These are phyloP conservation scores for Citrus australasica DNA, from an alignment of 345 rosid species.

Conservation along the genomic window DNA sequence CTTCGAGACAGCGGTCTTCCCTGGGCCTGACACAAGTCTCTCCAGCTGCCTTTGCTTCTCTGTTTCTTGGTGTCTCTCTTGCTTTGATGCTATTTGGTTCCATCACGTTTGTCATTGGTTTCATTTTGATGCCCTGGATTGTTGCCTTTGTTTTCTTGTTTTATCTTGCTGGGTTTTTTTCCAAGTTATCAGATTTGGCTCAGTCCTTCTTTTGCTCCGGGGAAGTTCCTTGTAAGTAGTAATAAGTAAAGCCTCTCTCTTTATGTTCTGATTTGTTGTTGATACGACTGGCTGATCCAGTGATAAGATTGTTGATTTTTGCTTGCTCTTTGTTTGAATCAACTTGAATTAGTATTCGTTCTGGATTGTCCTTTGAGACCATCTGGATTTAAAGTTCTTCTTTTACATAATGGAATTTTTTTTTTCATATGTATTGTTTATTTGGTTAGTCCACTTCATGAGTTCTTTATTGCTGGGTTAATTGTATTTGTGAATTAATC, in stretches of 20 bases:
- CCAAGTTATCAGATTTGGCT: neutral
- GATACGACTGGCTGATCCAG: too few relatives aligned
- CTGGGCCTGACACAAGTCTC: slow-evolving; percentile 2
- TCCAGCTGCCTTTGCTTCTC: slow-evolving; percentile 14
- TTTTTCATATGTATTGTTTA: too few relatives aligned
- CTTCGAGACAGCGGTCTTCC: neutral
- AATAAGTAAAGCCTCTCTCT: neutral
- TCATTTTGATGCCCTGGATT: slow-evolving; percentile 22
- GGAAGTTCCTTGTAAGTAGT: neutral
- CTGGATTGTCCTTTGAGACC: neutral
- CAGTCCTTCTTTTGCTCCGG: slow-evolving; percentile 1
- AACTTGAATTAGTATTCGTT: neutral
- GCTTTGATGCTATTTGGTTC: slow-evolving; percentile 23
- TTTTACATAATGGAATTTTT: too few relatives aligned
- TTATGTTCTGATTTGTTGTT: neutral
- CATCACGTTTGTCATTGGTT: slow-evolving; percentile 19
- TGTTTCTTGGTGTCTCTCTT: slow-evolving; percentile 11
- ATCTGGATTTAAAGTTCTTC: neutral
- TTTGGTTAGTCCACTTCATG: too few relatives aligned
- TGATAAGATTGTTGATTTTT: too few relatives aligned
- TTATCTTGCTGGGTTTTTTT: slow-evolving; percentile 7
- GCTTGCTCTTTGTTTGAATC: neutral
- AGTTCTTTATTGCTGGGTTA: neutral
- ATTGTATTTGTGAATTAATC: neutral
- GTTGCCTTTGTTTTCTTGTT: slow-evolving; percentile 4